These are phyloP conservation scores for Salmacisia buchloeana DNA, from an alignment of 1,284 basidiomycete genomes.

Conservation along the genomic window DNA sequence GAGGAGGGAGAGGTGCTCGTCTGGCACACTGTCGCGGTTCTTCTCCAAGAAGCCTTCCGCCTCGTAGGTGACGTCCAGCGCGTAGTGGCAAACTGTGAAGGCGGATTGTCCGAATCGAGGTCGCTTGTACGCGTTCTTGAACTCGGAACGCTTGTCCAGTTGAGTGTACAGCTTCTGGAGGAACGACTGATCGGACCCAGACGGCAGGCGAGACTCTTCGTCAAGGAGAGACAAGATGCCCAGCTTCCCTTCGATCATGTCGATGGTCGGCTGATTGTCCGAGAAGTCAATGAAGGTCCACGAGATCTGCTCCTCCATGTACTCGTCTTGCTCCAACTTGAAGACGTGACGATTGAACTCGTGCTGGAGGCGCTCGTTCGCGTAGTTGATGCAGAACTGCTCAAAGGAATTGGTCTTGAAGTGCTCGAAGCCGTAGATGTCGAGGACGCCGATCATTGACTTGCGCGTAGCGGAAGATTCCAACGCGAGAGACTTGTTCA, in stretches of 20 bases:
- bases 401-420: conserved; percentile 78
- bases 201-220: conserved; percentile 93
- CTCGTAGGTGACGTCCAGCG: conserved; percentile 95
- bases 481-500: conserved; percentile 91
- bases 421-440: conserved; percentile 58
- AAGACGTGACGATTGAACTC: conserved; percentile 65
- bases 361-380: conserved; percentile 85
- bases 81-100: conserved; percentile 98
- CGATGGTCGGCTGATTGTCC: conserved; percentile 97
- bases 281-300: conserved; percentile 99
- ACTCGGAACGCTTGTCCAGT: conserved; percentile 70
- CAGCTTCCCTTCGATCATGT: conserved; percentile 94
- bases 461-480: conserved; percentile 77
- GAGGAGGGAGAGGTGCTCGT: conserved; percentile 87
- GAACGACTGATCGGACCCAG: conserved; percentile 88
- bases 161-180: conserved; percentile 88
- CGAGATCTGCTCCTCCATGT: conserved; percentile 94
- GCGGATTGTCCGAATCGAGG: conserved; percentile 93
- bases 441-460: conserved; percentile 98
- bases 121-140: conserved; percentile 90
- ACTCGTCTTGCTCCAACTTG: conserved; percentile 94
- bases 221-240: conserved; percentile 91
- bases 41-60: conserved; percentile 96
- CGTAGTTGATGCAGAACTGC: conserved; percentile 99
- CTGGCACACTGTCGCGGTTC: conserved; percentile 96